Evolutionary conservation across 768 basidiomycete species (phyloP), one percentile per base, ranked within the genome.

Genomic region (Xerocomus spinulosus): DNA sequence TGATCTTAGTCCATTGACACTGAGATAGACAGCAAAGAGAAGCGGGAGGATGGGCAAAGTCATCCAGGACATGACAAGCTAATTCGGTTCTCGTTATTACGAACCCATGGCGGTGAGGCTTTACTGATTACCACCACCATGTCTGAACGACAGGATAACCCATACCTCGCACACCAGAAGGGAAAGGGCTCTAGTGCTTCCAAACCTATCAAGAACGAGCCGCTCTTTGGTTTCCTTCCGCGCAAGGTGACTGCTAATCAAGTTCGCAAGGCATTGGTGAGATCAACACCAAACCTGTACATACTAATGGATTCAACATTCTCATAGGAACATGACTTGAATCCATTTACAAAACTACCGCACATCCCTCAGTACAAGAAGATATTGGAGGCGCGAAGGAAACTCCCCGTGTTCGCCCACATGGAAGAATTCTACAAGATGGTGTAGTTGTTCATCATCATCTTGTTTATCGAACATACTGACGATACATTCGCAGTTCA

Each of bases 321-420:
- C 12, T 25, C 39, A 13, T 59, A 93, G 92, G 81, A 87, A 58
- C 77, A 85, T 51, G 79, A 87, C 33, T 51, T 85, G 33, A 97
- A 98, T 60, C 87, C 95, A 1, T 98, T 97, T 72, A 96, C 89
- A 5, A 85, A 85, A 49, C 68, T 63, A 50, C 87, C 90, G 0
- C 85, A 85, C 63, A 80, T 90, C 0, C 62, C 78, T 3, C 79
- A 85, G 53, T 98, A 96, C 73, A 81, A 73, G 68, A 92, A 88
- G 70, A 94, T 98, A 48, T 67, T 98, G 20, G 84, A 85, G 59
- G 69, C 76, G 10, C 81, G 96, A 48, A 92, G 85, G 73, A 88
- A 89, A 62, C 74, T 99, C 20, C 94, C 96, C 0, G 94, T 99
- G 0, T 96, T 78, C 57, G 70, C 83, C 2, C 90, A 96, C 68